A percentile compares a stretch with the other conserved stretches of the same genome.
These are phyloP conservation scores for Cercospora sp. DNA, from an alignment of 2,329 filamentous ascomycete genomes.

Conservation along the genomic window DNA sequence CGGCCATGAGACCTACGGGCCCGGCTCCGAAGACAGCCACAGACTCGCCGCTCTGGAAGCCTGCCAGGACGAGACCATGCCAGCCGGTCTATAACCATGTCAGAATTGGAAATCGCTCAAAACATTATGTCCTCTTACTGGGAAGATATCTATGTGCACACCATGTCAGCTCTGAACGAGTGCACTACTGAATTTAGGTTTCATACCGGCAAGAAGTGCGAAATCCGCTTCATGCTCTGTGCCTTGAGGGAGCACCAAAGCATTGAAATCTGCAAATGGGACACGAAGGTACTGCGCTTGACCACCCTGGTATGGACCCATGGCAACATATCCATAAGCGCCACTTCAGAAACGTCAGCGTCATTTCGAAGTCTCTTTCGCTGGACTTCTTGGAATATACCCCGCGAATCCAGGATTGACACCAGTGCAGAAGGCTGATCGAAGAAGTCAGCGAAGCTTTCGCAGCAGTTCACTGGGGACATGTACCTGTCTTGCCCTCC, in stretches of 20 bases:
- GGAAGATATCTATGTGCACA: not conserved
- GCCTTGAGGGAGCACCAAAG: conserved; percentile 59
- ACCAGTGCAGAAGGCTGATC: conserved; percentile 61
- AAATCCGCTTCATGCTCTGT: conserved; percentile 64
- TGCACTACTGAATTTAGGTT: not conserved
- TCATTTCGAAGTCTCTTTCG: not conserved
- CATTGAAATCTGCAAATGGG: conserved; percentile 67
- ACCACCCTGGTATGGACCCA: conserved; percentile 55
- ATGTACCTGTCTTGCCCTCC: conserved; percentile 55
- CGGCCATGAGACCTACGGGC: conserved; percentile 66
- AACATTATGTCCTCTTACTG: not conserved
- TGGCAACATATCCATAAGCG: conserved; percentile 19
- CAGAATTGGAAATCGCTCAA: not conserved
- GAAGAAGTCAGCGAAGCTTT: not conserved
- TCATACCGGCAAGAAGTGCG: conserved; percentile 53
- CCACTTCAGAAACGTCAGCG: not conserved
- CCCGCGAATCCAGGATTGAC: conserved; percentile 61
- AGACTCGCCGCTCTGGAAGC: conserved; percentile 62
- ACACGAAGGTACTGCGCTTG: conserved; percentile 66
- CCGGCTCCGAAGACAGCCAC: conserved; percentile 62
- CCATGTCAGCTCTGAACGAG: not conserved
- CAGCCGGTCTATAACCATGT: conserved; percentile 30
- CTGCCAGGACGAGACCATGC: conserved; percentile 59
- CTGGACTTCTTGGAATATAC: conserved; percentile 40
- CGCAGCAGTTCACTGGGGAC: not conserved